Base-by-base conservation (phyloP, 2,329 filamentous ascomycete species). In the Fusarium mundagurra region DNA sequence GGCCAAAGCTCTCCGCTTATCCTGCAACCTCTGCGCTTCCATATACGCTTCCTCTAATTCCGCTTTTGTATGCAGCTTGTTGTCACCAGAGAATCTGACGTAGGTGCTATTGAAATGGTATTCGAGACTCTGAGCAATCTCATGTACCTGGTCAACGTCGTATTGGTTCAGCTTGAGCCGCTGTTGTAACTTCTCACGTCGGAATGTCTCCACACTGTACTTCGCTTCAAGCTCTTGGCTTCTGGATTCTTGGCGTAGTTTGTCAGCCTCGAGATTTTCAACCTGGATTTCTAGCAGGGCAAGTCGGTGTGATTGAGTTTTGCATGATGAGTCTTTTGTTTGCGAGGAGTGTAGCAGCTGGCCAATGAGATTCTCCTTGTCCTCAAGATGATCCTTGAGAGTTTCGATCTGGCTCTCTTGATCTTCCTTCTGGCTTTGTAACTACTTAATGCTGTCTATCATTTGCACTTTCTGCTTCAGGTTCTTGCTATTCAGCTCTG, bases 331-430 rank as follows among this genome's bases (percentile, higher is more conserved):
- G 1, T 39, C 24, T 3, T 22, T 39, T 5, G 34, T 22, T 54
- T n/a, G 8, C 0, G 24, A n/a, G 3, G 9, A 5, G 5, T 4
- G 6, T 3, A 22, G 24, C 1, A 29, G 24, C 51, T 54, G 5
- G 5, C 24, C 0, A 3, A 54, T n/a, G 2, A 29, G 20, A 8
- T 39, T 8, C 7, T 54, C 51, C 1, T 54, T 54, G 24, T 27
- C 24, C 14, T 13, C 17, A 0, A 54, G 10, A 22, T n/a, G 20
- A 29, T 38, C 51, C 4, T 29, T 29, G 1, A n/a, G 5, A 7
- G 5, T 9, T 8, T 39, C 10, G 1, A 39, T 29, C 10, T 54
- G n/a, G n/a, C n/a, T n/a, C n/a, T n/a, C 9, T 27, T 17, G 24
- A 38, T 17, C 20, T 13, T 17, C 24, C 5, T n/a, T 54, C 18